These are phyloP conservation scores for Microcera coccophila DNA, from an alignment of 2,329 filamentous ascomycete genomes.

Conservation along the genomic window DNA sequence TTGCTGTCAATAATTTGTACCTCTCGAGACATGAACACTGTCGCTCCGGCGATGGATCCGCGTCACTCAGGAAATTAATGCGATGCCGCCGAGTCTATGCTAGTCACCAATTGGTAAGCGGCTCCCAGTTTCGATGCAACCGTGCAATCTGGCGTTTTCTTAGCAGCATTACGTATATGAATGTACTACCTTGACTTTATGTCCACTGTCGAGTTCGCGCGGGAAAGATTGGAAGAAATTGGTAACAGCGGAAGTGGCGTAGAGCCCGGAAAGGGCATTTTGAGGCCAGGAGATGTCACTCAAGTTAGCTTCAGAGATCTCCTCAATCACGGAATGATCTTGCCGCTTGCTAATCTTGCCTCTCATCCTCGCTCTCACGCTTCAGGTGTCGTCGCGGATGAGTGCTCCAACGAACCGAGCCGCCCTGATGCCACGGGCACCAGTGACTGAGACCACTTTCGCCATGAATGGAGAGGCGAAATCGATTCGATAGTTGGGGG, in stretches of 20 bases:
- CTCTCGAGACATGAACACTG: too few relatives aligned
- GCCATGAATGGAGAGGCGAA: constrained; percentile 25
- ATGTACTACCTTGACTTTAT: constrained; percentile 38
- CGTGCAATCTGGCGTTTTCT: constrained; percentile 26
- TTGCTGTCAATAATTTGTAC: too few relatives aligned
- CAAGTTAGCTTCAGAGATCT: constrained; percentile 32
- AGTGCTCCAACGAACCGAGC: constrained; percentile 38
- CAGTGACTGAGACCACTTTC: constrained; percentile 31
- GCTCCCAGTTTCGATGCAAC: too few relatives aligned
- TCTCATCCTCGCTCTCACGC: constrained; percentile 38
- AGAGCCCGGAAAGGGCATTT: constrained; percentile 30
- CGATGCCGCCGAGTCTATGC: too few relatives aligned
- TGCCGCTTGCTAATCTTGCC: constrained; percentile 29
- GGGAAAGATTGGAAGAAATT: constrained; percentile 36
- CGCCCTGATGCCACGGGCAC: constrained; percentile 41
- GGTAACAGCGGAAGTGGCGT: constrained; percentile 32
- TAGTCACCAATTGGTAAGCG: too few relatives aligned
- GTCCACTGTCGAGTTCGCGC: constrained; percentile 31
- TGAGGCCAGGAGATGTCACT: constrained; percentile 29
- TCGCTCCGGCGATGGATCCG: too few relatives aligned
- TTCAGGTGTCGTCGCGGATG: constrained; percentile 35
- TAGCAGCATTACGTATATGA: constrained; percentile 41
- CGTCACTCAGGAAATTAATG: too few relatives aligned
- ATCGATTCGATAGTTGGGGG: too few relatives aligned
- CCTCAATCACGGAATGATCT: constrained; percentile 28